Evolutionary conservation across 2,329 filamentous ascomycete genomes (phyloP).

Genomic region (Colletotrichum abscissum): DNA sequence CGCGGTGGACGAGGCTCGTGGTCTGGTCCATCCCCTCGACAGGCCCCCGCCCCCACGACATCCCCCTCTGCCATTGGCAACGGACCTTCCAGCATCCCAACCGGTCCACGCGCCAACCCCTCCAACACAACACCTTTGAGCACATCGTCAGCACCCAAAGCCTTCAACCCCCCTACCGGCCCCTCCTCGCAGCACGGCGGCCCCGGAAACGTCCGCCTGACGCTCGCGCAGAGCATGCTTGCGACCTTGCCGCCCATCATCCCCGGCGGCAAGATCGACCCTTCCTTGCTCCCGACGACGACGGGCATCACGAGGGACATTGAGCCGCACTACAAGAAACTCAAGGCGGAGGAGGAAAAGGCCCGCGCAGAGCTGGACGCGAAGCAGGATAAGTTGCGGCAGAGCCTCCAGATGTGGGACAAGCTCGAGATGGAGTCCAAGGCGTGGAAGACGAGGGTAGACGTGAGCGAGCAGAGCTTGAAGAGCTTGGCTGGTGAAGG

Average conservation of each 20-base stretch:
- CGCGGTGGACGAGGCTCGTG: constrained; percentile 61
- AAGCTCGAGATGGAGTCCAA: constrained; percentile 65
- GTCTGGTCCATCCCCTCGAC: constrained; percentile 43
- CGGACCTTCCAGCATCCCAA: constrained; percentile 57
- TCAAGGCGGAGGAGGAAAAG: constrained; percentile 69
- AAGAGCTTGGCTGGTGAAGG: constrained; percentile 68
- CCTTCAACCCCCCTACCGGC: constrained; percentile 69
- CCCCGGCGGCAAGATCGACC: constrained; percentile 66
- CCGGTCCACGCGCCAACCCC: constrained; percentile 56
- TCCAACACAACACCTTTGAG: constrained; percentile 51
- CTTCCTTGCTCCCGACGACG: constrained; percentile 53
- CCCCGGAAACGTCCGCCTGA: constrained; percentile 49
- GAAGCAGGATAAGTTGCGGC: constrained; percentile 66
- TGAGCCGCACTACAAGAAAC: constrained; percentile 63
- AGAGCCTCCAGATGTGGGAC: constrained; percentile 65
- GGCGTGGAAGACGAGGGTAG: constrained; percentile 65
- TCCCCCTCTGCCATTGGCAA: constrained; percentile 51
- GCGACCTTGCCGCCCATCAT: constrained; percentile 62
- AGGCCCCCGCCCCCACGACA: constrained; percentile 46
- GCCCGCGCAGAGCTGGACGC: constrained; percentile 62
- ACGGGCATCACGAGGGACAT: constrained; percentile 63
- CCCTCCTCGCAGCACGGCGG: constrained; percentile 54
- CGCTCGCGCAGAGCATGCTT: constrained; percentile 64
- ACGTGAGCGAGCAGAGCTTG: constrained; percentile 67
- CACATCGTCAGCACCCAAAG: constrained; percentile 49